Base-by-base conservation (phyloP, 805 yeast genomes). In the Saturnispora dispora region DNA sequence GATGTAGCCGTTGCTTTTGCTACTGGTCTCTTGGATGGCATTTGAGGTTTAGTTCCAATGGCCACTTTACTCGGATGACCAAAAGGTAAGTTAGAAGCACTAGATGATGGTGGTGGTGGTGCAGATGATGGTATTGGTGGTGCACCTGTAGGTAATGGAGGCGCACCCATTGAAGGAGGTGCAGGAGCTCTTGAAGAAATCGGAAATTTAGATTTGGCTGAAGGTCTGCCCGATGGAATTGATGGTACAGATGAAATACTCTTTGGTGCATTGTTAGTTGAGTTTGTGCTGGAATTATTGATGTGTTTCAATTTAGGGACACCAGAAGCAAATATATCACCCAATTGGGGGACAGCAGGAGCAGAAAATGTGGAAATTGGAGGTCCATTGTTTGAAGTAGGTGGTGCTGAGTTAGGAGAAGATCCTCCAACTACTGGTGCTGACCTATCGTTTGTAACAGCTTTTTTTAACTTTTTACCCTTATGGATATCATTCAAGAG, bases 401-500 rank as follows among this genome's bases (percentile, higher is more conserved):
- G 47, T 8, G 60, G 50, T 7, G 52, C 42, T n/a, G 55, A 20
- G 9, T 22, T 27, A n/a, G 60, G 28, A 3, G 60, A 50, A 33
- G 66, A 56, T 45, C 78, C 73, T 25, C 74, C 73, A 32, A 79
- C 64, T 54, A 56, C 47, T 3, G 90, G 88, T 0, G 76, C 78
- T 52, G 85, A 78, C 69, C 96, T 68, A 72, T 79, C 82, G 67
- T 77, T 69, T 55, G 97, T 77, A 55, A 66, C 70, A 1, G 87
- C 79, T 55, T 83, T 81, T 60, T 81, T 83, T 51, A 84, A 71
- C 45, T 59, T 65, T 48, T 63, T 68, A 22, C 90, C 91, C 55
- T 85, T 85, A 60, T 88, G 78, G 57, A 91, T 91, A 63, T 87
- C 95, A 30, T 93, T 88, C 25, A 91, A 72, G 48, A 91, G 63